These are phyloP conservation scores for Pythium rhizo-oryzae DNA, from an alignment of 352 stramenopile genomes.

Conservation along the genomic window DNA sequence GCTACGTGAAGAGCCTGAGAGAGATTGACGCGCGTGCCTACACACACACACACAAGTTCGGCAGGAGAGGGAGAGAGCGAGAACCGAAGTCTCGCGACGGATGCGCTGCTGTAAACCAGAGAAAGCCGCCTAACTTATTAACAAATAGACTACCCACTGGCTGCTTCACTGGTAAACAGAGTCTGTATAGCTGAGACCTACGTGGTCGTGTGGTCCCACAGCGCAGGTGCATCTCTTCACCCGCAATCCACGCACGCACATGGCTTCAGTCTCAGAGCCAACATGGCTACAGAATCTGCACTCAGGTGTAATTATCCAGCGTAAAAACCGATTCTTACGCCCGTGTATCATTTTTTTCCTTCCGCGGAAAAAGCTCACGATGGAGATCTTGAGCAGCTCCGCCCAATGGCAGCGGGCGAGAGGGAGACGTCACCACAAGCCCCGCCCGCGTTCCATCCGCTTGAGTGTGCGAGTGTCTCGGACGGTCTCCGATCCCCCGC, in stretches of 20 bases:
- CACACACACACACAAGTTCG: neutral
- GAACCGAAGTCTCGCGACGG: neutral
- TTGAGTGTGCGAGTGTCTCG: neutral
- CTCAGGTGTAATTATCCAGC: conserved; percentile 1
- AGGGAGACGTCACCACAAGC: conserved; percentile 8
- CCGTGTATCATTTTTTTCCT: neutral
- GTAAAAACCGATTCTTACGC: neutral
- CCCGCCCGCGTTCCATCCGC: neutral
- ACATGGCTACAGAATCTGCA: conserved; percentile 4
- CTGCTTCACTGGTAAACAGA: neutral
- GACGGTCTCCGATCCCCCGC: neutral
- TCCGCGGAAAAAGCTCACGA: neutral
- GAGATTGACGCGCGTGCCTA: neutral
- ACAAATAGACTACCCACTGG: conserved; percentile 17
- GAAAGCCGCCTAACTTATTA: conserved; percentile 22
- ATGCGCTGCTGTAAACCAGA: neutral
- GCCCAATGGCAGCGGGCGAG: conserved; percentile 11
- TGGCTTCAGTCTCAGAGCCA: conserved; percentile 1
- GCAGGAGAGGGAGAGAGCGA: neutral
- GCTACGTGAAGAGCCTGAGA: neutral
- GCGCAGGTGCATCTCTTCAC: neutral
- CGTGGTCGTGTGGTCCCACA: neutral
- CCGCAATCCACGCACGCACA: too few relatives aligned
- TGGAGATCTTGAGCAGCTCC: conserved; percentile 9
- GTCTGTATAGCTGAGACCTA: neutral